Percentiles rank a stretch among this genome's conserved stretches.
Conservation (phyloP, 2,329 filamentous ascomycete species). For the Diaporthe velutina region DNA sequence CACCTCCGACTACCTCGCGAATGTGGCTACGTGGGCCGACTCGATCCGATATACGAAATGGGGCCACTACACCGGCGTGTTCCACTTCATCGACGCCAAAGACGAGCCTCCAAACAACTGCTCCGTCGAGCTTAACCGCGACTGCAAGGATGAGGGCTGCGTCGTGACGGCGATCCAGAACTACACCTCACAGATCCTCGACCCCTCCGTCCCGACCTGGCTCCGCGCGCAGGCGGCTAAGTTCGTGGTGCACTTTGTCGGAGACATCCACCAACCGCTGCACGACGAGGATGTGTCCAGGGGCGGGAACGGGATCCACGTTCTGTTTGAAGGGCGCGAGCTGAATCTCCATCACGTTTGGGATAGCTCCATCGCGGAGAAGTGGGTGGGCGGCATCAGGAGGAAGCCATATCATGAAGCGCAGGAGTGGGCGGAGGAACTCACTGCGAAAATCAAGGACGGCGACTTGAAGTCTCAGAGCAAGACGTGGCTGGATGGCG, state of each 20-base stretch:
- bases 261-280: slow-evolving; percentile 78
- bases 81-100: slow-evolving; percentile 79
- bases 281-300: slow-evolving; percentile 73
- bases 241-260: slow-evolving; percentile 77
- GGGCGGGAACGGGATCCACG: slow-evolving; percentile 78
- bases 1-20: slow-evolving; percentile 70
- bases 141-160: slow-evolving; percentile 74
- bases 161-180: slow-evolving; percentile 71
- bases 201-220: slow-evolving; percentile 57
- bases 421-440: slow-evolving; percentile 66
- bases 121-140: slow-evolving; percentile 69
- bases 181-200: slow-evolving; percentile 69
- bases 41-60: slow-evolving; percentile 74
- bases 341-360: slow-evolving; percentile 81
- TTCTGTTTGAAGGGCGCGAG: slow-evolving; percentile 68
- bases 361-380: slow-evolving; percentile 78
- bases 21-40: slow-evolving; percentile 77
- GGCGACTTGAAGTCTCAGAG: slow-evolving; percentile 67
- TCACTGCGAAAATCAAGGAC: slow-evolving; percentile 66
- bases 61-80: slow-evolving; percentile 71
- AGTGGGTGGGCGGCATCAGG: slow-evolving; percentile 69
- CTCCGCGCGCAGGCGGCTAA: slow-evolving; percentile 72
- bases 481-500: slow-evolving; percentile 67
- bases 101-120: slow-evolving; percentile 71
- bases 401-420: slow-evolving; percentile 65